Evolutionary conservation across 192 early-diverging fungal species (phyloP).

Genomic region (Coemansia sp.): DNA sequence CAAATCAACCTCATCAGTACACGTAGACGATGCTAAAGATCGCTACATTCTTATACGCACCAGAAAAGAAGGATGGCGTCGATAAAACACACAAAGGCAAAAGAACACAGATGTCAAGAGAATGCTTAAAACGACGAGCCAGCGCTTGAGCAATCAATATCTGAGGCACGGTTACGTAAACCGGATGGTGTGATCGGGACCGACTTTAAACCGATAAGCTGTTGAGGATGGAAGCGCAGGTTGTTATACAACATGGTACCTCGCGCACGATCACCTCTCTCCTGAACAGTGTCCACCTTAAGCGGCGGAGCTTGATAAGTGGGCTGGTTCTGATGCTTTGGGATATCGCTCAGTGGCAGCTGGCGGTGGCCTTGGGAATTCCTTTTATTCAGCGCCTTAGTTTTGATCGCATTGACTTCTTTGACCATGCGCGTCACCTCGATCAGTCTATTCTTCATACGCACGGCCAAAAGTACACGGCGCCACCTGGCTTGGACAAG

Average conservation of each 20-base stretch:
- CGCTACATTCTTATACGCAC: background rate
- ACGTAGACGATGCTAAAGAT: background rate
- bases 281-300: background rate
- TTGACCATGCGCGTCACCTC: slow-evolving; percentile 6
- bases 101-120: slow-evolving; percentile 1
- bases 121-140: slow-evolving; percentile 21
- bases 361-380: background rate
- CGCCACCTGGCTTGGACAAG: slow-evolving; percentile 23
- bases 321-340: slow-evolving; percentile 1
- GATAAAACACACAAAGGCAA: slow-evolving; percentile 1
- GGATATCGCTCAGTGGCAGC: background rate
- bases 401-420: slow-evolving; percentile 23
- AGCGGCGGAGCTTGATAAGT: background rate
- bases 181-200: slow-evolving; percentile 42
- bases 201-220: slow-evolving; percentile 17
- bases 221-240: slow-evolving; percentile 20
- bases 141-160: slow-evolving; percentile 30
- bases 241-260: slow-evolving; percentile 4
- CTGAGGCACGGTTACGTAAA: slow-evolving; percentile 41
- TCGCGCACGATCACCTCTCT: background rate
- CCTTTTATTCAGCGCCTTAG: slow-evolving; percentile 12
- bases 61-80: background rate
- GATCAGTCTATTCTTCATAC: slow-evolving; percentile 18
- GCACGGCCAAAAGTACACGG: slow-evolving; percentile 27
- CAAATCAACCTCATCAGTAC: background rate